phyloP scores from a whole-genome alignment of 768 basidiomycete genomes.

The Panus rudis region DNA sequence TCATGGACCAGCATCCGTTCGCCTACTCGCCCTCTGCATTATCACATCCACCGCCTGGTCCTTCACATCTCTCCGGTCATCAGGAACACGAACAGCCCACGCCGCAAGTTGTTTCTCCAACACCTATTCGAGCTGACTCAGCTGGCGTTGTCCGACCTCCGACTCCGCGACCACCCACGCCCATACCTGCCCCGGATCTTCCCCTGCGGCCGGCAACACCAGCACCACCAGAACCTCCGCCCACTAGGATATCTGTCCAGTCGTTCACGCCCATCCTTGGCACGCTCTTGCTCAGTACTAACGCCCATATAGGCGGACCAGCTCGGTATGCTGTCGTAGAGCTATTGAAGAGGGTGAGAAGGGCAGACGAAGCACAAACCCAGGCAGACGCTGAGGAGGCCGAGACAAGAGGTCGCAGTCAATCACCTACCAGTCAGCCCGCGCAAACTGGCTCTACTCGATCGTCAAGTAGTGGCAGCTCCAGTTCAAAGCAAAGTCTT shows the following conservation, averaged over 20 bases:
- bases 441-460: background rate
- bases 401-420: too few relatives aligned
- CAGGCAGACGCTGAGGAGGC: conserved; percentile 2
- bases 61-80: too few relatives aligned
- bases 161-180: conserved; percentile 5
- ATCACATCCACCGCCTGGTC: too few relatives aligned
- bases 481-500: background rate
- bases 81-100: too few relatives aligned
- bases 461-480: background rate
- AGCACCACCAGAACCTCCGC: conserved; percentile 46
- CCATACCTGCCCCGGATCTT: background rate
- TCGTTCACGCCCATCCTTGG: conserved; percentile 91
- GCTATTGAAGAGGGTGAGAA: conserved; percentile 63
- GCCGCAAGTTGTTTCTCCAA: too few relatives aligned
- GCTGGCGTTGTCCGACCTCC: conserved; percentile 1
- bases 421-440: too few relatives aligned
- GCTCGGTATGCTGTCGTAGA: conserved; percentile 75
- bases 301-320: conserved; percentile 62
- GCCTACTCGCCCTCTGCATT: background rate
- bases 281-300: conserved; percentile 77
- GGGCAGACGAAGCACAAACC: conserved; percentile 40
- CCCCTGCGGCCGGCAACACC: background rate
- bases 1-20: too few relatives aligned
- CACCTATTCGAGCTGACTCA: background rate
- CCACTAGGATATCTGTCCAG: conserved; percentile 61